Conservation (phyloP, 2,329 filamentous ascomycete species). For the Stachybotrys elegans region DNA sequence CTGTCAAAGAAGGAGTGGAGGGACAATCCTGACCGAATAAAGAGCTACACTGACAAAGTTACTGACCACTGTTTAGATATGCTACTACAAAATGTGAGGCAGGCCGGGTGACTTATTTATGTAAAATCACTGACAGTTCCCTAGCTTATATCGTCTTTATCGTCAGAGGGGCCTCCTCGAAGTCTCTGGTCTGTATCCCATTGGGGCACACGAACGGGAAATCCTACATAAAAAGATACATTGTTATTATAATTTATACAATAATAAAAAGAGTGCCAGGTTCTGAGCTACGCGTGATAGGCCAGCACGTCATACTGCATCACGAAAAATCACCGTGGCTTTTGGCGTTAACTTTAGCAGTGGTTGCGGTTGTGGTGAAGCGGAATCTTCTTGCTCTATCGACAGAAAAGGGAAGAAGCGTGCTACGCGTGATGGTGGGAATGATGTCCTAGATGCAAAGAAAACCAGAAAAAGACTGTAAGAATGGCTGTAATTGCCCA, state of each 20-base stretch:
- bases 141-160: background rate
- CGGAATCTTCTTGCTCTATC: no score
- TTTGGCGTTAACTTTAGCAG: no score
- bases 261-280: no score
- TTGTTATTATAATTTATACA: no score
- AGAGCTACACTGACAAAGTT: background rate
- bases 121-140: background rate
- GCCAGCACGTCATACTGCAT: no score
- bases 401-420: constrained; percentile 12
- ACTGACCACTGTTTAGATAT: background rate
- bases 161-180: no score
- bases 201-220: no score
- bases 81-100: background rate
- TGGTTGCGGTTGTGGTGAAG: background rate
- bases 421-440: constrained; percentile 15
- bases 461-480: constrained; percentile 8
- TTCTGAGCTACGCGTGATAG: no score
- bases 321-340: no score
- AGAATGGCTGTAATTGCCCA: background rate
- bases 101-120: background rate
- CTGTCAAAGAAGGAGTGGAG: background rate
- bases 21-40: background rate
- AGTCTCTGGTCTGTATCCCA: no score
- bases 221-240: no score
- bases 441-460: constrained; percentile 11